Base-by-base conservation (phyloP, 2,329 filamentous ascomycete species). In the Phyllosticta citribraziliensis region DNA sequence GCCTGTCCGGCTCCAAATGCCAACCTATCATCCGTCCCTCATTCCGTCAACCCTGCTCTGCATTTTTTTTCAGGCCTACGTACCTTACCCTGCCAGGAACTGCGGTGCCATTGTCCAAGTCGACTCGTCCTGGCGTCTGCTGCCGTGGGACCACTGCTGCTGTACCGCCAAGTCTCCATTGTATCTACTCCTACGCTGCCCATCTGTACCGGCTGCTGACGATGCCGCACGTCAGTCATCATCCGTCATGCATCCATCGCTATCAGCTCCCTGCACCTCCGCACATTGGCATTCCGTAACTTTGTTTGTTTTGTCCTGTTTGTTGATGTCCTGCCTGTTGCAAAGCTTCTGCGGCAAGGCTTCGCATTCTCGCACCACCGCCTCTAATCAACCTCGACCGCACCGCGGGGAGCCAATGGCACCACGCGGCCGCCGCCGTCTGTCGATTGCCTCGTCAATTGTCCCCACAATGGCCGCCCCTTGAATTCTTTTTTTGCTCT, bases 11-110 rank as follows among this genome's bases (percentile, higher is more conserved):
- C 24, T 12, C 10, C 52, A 53, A 53, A 25, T 27, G 24, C 52
- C 52, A 53, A 20, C 22, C 22, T 22, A 22, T 27, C 52, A 53
- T 53, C 17, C 20, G 12, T 53, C 52, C 11, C 52, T 72, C 63
- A 66, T 69, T 2, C 72, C 73, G 54, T 74, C 71, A 50, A 70
- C 67, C 63, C 73, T 73, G 10, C 22, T 22, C 22, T 22, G 22
- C 67, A n/a, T 47, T 17, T 47, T n/a, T 35, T 40, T 47, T 30
- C 27, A 22, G 22, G 27, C 27, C 9, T 5, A 47, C 6, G 14
- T n/a, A 47, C 14, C n/a, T n/a, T n/a, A 47, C 35, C 35, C 35
- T 40, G 35, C 35, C 35, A 40, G 35, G 35, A 14, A 40, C 35
- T 40, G 35, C 35, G 22, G 22, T 30, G 27, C 27, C 40, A 47